These are phyloP conservation scores for Fusarium decemcellulare DNA, from an alignment of 2,329 filamentous ascomycete species.

Conservation along the genomic window DNA sequence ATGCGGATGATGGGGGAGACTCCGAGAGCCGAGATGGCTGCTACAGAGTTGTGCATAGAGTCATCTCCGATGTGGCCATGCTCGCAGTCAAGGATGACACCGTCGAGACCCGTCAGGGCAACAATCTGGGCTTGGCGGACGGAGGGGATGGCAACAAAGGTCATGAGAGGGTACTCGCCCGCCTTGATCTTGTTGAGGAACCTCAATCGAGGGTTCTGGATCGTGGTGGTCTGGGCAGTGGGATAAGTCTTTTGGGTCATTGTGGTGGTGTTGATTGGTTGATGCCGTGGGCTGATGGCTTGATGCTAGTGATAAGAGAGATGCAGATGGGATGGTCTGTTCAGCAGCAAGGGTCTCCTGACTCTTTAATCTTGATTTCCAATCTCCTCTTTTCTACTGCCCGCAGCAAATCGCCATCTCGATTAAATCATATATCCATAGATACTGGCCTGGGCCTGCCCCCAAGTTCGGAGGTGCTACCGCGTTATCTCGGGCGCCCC, in stretches of 20 bases:
- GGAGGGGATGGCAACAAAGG: conserved; percentile 63
- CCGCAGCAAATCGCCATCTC: background rate
- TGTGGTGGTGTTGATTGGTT: conserved; percentile 1
- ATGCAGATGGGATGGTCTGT: conserved; percentile 1
- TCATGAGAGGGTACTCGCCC: conserved; percentile 60
- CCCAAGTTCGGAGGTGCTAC: no score
- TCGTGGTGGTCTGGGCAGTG: conserved; percentile 42
- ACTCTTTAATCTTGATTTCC: conserved; percentile 7
- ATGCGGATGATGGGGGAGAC: conserved; percentile 33
- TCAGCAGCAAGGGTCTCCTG: background rate
- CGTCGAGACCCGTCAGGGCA: conserved; percentile 63
- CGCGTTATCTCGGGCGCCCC: conserved; percentile 2
- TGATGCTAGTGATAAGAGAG: background rate
- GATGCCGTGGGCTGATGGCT: background rate
- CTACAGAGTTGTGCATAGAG: conserved; percentile 20
- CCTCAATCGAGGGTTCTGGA: conserved; percentile 58
- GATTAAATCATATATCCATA: background rate
- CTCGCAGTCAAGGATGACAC: conserved; percentile 62
- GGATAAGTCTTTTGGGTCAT: conserved; percentile 25
- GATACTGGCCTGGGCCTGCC: no score
- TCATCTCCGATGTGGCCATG: conserved; percentile 28
- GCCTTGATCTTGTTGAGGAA: conserved; percentile 60
- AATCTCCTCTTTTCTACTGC: conserved; percentile 1
- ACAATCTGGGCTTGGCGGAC: conserved; percentile 64
- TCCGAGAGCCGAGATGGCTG: conserved; percentile 20